Conservation (phyloP, 805 yeast species). For the Starmerella apis region DNA sequence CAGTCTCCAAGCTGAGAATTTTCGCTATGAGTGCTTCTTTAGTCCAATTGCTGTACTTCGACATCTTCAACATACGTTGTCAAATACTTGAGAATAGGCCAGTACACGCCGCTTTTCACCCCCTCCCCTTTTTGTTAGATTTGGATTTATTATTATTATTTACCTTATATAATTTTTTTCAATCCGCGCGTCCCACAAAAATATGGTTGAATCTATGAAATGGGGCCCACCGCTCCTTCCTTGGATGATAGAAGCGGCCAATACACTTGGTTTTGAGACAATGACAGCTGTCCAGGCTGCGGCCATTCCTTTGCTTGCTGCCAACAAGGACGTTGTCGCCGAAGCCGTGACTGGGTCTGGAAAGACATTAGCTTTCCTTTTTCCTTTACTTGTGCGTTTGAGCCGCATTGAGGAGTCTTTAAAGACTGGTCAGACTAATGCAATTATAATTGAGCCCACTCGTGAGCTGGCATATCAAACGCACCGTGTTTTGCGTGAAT, state of each 20-base stretch:
- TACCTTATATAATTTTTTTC: slow-evolving; percentile 12
- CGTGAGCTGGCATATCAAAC: slow-evolving; percentile 47
- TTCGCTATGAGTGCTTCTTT: slow-evolving; percentile 51
- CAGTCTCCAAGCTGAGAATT: slow-evolving; percentile 46
- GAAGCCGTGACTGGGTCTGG: slow-evolving; percentile 98
- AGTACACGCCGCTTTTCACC: no score
- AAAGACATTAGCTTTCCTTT: slow-evolving; percentile 81
- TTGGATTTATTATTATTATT: background rate
- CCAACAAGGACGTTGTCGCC: slow-evolving; percentile 88
- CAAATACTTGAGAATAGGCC: background rate
- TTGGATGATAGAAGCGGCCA: slow-evolving; percentile 46
- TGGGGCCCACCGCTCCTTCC: slow-evolving; percentile 27
- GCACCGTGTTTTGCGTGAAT: slow-evolving; percentile 48
- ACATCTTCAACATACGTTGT: slow-evolving; percentile 12
- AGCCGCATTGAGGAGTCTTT: slow-evolving; percentile 26
- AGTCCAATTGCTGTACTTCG: slow-evolving; percentile 39
- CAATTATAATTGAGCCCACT: slow-evolving; percentile 63
- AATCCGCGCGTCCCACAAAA: background rate
- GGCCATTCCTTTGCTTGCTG: slow-evolving; percentile 71
- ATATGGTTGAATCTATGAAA: slow-evolving; percentile 15
- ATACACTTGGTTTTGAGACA: slow-evolving; percentile 58
- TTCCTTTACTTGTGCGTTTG: slow-evolving; percentile 49
- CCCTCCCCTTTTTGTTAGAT: background rate
- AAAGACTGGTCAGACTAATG: slow-evolving; percentile 53
- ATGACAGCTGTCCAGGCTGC: slow-evolving; percentile 99